phyloP scores from a whole-genome alignment of 2,329 filamentous ascomycete genomes.

The Boeremia exigua region DNA sequence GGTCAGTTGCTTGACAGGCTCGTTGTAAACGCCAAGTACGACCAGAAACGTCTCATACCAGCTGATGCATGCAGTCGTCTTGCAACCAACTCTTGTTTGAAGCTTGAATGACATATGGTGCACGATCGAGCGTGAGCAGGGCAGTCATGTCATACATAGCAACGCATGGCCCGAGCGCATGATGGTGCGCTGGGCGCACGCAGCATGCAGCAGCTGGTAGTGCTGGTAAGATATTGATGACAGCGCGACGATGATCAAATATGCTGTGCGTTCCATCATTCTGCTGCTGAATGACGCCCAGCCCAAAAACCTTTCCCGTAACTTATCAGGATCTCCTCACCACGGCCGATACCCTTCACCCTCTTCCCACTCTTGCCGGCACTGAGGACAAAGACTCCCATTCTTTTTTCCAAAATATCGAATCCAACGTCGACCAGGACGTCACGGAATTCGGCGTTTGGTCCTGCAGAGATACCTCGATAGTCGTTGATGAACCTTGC shows the following conservation, averaged over 20 bases:
- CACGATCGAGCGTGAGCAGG: neutral
- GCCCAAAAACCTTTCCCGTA: conserved; percentile 62
- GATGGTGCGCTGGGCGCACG: neutral
- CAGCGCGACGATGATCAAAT: neutral
- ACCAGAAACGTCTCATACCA: neutral
- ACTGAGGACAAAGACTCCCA: conserved; percentile 59
- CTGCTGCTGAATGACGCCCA: conserved; percentile 35
- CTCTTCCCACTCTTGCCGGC: conserved; percentile 56
- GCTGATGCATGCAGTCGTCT: neutral
- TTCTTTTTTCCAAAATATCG: conserved; percentile 53
- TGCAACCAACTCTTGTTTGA: neutral
- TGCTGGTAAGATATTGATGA: neutral
- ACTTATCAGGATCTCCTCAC: conserved; percentile 60
- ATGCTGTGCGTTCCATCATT: neutral
- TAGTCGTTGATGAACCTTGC: conserved; percentile 62
- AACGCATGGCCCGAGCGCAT: neutral
- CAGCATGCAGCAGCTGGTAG: no score
- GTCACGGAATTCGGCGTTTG: conserved; percentile 54
- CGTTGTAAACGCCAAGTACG: neutral
- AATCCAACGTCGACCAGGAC: conserved; percentile 46
- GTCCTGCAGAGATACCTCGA: conserved; percentile 52
- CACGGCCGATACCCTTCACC: conserved; percentile 54
- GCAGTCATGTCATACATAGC: neutral
- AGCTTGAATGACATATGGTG: neutral
- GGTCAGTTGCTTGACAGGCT: neutral